phyloP scores from a whole-genome alignment of 805 yeast species.

The Kuraishia piskuri region DNA sequence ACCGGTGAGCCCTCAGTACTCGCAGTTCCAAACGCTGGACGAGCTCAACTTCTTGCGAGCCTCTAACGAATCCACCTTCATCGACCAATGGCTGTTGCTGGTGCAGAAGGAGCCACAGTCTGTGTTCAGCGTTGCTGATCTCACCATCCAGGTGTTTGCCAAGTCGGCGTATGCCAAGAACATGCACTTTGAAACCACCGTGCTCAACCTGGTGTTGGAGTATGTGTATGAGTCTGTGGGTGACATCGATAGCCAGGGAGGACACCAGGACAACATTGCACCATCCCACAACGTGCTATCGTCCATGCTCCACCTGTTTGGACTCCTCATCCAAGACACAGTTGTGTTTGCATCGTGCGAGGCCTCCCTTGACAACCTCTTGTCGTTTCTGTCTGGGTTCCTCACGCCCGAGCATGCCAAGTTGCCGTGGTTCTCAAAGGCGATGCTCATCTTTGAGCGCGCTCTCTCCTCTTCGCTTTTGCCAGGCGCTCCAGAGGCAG shows the following conservation, averaged over 20 bases:
- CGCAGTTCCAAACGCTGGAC: slow-evolving; percentile 25
- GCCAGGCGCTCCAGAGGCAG: slow-evolving; percentile 42
- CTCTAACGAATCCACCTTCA: slow-evolving; percentile 25
- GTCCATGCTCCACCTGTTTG: slow-evolving; percentile 32
- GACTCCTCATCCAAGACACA: slow-evolving; percentile 30
- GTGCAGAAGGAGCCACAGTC: slow-evolving; percentile 34
- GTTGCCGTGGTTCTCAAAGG: slow-evolving; percentile 50
- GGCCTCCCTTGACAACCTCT: slow-evolving; percentile 24
- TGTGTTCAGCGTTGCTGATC: slow-evolving; percentile 26
- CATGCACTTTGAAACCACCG: slow-evolving; percentile 24
- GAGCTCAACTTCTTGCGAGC: slow-evolving; percentile 32
- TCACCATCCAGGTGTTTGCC: slow-evolving; percentile 26
- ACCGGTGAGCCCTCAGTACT: slow-evolving; percentile 29
- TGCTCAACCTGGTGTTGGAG: slow-evolving; percentile 27
- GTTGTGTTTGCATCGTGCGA: slow-evolving; percentile 26
- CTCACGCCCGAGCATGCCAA: slow-evolving; percentile 29
- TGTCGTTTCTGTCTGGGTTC: slow-evolving; percentile 25
- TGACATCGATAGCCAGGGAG: slow-evolving; percentile 12
- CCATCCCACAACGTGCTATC: slow-evolving; percentile 17
- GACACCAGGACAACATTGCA: slow-evolving; percentile 9
- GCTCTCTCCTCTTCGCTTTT: slow-evolving; percentile 41
- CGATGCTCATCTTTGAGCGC: slow-evolving; percentile 46
- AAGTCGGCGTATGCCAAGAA: slow-evolving; percentile 22
- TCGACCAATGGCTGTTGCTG: slow-evolving; percentile 33
- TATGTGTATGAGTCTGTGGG: slow-evolving; percentile 23